These are phyloP conservation scores for Raffaelea albimanens DNA, from an alignment of 2,329 filamentous ascomycete genomes.

Conservation along the genomic window DNA sequence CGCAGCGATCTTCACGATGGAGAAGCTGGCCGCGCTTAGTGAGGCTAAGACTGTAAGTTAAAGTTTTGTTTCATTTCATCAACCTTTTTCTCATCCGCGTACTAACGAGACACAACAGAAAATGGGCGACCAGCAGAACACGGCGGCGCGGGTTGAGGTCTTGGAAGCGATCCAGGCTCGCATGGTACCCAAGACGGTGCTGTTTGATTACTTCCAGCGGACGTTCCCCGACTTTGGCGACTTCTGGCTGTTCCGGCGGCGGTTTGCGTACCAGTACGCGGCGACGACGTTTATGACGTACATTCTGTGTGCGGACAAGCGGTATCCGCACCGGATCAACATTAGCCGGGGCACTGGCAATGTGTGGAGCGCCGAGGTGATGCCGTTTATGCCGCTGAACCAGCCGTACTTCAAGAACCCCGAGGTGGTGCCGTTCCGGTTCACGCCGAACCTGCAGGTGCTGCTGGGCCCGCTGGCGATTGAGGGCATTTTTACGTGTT, in stretches of 20 bases:
- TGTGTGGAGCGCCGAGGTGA: conserved; percentile 91
- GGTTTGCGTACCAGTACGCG: conserved; percentile 93
- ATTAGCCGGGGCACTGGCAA: conserved; percentile 82
- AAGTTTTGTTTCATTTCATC: conserved; percentile 11
- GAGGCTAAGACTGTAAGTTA: conserved; percentile 58
- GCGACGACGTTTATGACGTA: conserved; percentile 98
- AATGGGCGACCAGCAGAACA: conserved; percentile 60
- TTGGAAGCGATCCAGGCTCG: conserved; percentile 90
- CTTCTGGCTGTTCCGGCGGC: conserved; percentile 97
- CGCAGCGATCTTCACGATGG: conserved; percentile 88
- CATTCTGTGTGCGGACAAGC: conserved; percentile 91
- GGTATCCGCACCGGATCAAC: conserved; percentile 91
- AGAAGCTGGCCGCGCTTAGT: conserved; percentile 72
- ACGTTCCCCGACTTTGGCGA: conserved; percentile 84
- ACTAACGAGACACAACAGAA: conserved; percentile 36
- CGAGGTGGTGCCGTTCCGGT: conserved; percentile 91
- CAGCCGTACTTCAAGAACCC: conserved; percentile 91
- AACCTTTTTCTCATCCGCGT: background rate
- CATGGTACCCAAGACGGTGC: conserved; percentile 75
- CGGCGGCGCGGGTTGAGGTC: conserved; percentile 76
- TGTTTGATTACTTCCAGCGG: conserved; percentile 79
- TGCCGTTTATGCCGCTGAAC: conserved; percentile 75
- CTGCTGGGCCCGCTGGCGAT: conserved; percentile 93
- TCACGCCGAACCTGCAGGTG: conserved; percentile 92
- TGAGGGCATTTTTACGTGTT: conserved; percentile 91